Evolutionary conservation across 257 asterid species (phyloP), one percentile per base, ranked within the genome.

Genomic region (Rhazya stricta): DNA sequence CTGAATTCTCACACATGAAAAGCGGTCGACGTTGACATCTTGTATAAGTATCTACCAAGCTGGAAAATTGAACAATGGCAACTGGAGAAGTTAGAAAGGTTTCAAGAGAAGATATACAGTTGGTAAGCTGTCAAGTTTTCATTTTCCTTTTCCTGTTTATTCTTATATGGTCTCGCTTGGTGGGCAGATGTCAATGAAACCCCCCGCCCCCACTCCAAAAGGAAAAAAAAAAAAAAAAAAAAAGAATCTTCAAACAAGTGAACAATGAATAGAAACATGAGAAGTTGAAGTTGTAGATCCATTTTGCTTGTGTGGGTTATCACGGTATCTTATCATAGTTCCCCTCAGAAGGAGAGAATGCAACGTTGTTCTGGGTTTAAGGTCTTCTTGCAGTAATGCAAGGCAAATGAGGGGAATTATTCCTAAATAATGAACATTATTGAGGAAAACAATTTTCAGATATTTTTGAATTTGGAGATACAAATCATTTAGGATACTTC

Each of bases 101-200:
- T 67, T 83, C 90, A 37, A 80, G 86, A 18, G 88, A 86, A 85
- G 96, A 92, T 80, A 90, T 92, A 80, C 96, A 92, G 78, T 74
- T 85, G 91, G 97, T 90, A 89, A 86, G 93, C 81, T 34, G 37
- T 72, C 46, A 37, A 43, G 27, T 39, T 41, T 71, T 39, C 19
- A 37, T 5, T 29, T 48, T 72, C 75, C 43, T 68, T 48, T 50
- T 32, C 34, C 62, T 51, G 50, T 43, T 58, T 68, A 1, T 69
- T 39, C 46, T 30, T 27, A 41, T 9, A 5, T 51, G 18, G 68
- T 51, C 16, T 66, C 0, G 41, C 50, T 51, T 65, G 36, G 23
- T 37, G 69, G 37, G 0, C 25, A 1, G 36, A 62, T 6, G 16
- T 62, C 25, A 16, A 15, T 62, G 27, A n/a, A n/a, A 5, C 13